Conservation (phyloP, 106 monocot genomes). For the Hemerocallis citrina region DNA sequence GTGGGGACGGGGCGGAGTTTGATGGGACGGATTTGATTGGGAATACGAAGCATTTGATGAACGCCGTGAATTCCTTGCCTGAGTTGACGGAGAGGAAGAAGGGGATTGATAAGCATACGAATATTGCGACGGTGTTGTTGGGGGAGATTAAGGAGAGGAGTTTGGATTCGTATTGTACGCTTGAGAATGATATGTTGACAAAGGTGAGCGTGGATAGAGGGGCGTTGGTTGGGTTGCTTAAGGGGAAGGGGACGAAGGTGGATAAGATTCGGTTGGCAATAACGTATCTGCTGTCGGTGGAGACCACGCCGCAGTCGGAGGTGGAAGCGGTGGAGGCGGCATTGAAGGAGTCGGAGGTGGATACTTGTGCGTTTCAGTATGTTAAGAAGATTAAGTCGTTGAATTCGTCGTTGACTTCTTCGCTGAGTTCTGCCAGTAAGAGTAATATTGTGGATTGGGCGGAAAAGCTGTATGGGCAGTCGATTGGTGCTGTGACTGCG, state of each 20-base stretch:
- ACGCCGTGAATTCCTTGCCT: slow-evolving; percentile 88
- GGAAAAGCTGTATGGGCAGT: slow-evolving; percentile 92
- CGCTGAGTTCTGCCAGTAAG: slow-evolving; percentile 53
- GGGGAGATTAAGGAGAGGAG: slow-evolving; percentile 85
- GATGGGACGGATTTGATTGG: slow-evolving; percentile 88
- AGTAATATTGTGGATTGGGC: slow-evolving; percentile 98
- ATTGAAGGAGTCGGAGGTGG: slow-evolving; percentile 71
- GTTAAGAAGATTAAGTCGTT: slow-evolving; percentile 89
- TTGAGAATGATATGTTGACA: slow-evolving; percentile 75
- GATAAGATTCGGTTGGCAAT: slow-evolving; percentile 89
- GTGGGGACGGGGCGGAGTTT: slow-evolving; percentile 59
- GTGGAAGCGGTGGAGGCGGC: slow-evolving; percentile 68
- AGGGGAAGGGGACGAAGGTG: slow-evolving; percentile 71
- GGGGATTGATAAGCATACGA: slow-evolving; percentile 89
- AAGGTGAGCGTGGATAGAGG: slow-evolving; percentile 62
- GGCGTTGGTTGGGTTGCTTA: slow-evolving; percentile 46
- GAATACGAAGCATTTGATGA: slow-evolving; percentile 84
- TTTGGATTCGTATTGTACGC: slow-evolving; percentile 71
- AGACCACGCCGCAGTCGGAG: slow-evolving; percentile 72
- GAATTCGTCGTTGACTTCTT: slow-evolving; percentile 63
- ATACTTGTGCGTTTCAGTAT: slow-evolving; percentile 73
- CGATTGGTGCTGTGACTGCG: slow-evolving; percentile 84
- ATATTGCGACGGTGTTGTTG: slow-evolving; percentile 74
- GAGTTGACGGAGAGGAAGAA: slow-evolving; percentile 93
- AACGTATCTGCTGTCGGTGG: slow-evolving; percentile 74